phyloP scores from a whole-genome alignment of 225 moss, liverwort and hornwort species.

The Asterella californica region DNA sequence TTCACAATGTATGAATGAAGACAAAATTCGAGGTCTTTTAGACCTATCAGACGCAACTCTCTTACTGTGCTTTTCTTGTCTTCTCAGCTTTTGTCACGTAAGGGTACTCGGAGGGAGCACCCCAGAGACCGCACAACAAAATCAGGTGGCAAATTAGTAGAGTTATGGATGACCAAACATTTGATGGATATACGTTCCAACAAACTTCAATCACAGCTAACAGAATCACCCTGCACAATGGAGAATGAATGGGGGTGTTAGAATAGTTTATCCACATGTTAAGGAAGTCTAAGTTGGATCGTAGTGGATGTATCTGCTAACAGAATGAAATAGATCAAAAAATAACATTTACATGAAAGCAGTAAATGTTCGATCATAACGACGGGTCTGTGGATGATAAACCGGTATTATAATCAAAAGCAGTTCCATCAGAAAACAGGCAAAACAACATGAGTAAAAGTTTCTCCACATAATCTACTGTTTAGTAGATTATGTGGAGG shows the following conservation, averaged over 20 bases:
- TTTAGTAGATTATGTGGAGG: too few species aligned
- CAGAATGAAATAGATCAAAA: neutral
- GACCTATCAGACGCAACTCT: neutral
- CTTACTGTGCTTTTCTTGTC: constrained; percentile 22
- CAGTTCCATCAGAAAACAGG: neutral
- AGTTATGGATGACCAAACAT: constrained; percentile 54
- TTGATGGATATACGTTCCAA: constrained; percentile 97
- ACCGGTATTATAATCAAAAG: too few species aligned
- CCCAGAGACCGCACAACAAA: constrained; percentile 74
- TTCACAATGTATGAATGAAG: neutral
- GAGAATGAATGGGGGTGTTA: neutral
- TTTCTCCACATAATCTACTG: neutral
- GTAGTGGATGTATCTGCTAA: too few species aligned
- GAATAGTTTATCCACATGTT: neutral
- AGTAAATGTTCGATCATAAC: too few species aligned
- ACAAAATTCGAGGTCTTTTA: neutral
- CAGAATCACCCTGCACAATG: constrained; percentile 60
- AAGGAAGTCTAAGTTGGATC: neutral
- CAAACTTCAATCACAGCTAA: constrained; percentile 72
- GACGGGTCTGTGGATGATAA: too few species aligned
- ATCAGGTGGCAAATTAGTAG: constrained; percentile 61
- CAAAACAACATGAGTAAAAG: neutral
- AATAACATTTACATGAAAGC: too few species aligned
- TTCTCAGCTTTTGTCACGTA: constrained; percentile 9
- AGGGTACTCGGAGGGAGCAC: constrained; percentile 63